Evolutionary conservation across 108 stramenopile species (phyloP).

Genomic region (Tribonema minus): DNA sequence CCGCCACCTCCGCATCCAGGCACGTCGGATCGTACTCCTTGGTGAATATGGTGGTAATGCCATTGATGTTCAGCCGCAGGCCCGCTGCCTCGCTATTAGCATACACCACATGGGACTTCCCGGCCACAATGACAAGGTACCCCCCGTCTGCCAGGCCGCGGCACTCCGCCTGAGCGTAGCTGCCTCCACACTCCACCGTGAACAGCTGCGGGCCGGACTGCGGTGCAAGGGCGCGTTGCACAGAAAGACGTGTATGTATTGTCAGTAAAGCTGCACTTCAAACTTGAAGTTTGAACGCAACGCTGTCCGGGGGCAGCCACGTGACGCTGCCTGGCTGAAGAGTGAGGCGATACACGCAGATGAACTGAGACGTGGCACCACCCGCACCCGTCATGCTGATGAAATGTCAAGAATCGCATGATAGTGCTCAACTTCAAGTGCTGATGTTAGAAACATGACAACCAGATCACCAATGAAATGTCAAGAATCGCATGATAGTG

Average conservation of each 20-base stretch:
- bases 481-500: no score
- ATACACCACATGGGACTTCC: conserved; percentile 70
- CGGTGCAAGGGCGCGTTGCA: conserved; percentile 54
- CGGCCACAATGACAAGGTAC: conserved; percentile 83
- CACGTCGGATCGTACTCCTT: conserved; percentile 95
- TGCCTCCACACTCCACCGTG: conserved; percentile 10
- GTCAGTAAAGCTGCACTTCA: no score
- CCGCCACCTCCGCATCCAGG: conserved; percentile 85
- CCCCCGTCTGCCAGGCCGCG: conserved; percentile 90
- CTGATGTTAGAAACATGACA: no score
- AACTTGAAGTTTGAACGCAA: no score
- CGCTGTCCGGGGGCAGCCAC: no score
- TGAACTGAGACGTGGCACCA: no score
- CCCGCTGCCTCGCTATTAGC: conserved; percentile 60
- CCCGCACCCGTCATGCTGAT: no score
- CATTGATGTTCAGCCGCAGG: conserved; percentile 72
- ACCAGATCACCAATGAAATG: no score
- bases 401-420: no score
- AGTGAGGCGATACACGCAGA: no score
- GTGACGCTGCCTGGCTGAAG: no score
- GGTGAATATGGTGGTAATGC: conserved; percentile 83
- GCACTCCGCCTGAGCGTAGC: conserved; percentile 69
- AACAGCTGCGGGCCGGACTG: conserved; percentile 34
- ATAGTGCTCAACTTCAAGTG: no score
- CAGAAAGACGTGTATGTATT: neutral